Evolutionary conservation across 345 rosid species (phyloP), one percentile per base, ranked within the genome.

Genomic region (Ceriops decandra): DNA sequence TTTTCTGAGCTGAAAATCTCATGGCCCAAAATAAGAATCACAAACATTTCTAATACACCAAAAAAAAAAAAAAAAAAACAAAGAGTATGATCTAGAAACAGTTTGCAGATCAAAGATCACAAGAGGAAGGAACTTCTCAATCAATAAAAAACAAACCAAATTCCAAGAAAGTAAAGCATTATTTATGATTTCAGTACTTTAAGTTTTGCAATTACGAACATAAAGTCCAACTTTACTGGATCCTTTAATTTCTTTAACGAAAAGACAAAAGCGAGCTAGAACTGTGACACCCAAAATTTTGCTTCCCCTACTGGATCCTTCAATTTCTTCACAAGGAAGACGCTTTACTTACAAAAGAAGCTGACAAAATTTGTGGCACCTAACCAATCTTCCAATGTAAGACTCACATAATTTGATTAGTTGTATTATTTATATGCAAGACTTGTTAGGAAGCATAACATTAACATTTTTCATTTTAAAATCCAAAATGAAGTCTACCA

Each of bases 71-170:
- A 42, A 42, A 42, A 11, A 19, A 2, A 42, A 42, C 11, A 11
- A 19, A 21, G 17, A 21, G 31, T n/a, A 31, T 1, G 7, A 24
- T 46, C 30, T 46, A 52, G 31, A 30, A 66, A 66, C 52, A 17
- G 13, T 30, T 21, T 2, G 54, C 59, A 28, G 61, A 70, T 62
- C 54, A 69, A 35, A 51, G 60, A 57, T 52, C 33, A n/a, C 1
- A 8, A 1, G 27, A 3, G 27, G 22, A 68, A 52, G 22, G 32
- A 32, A 32, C 46, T 7, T 30, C 27, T 30, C 13, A 30, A 13
- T 54, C 21, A 54, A 30, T 24, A 32, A 32, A 4, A 52, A n/a
- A 20, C 22, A 52, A 9, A 30, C 16, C 9, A 57, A n/a, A 36
- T 58, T 22, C 42, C 5, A 17, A 38, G 52, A 66, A 60, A 27